Base-by-base conservation (phyloP, 2,329 filamentous ascomycete species). In the Apiospora hydei region DNA sequence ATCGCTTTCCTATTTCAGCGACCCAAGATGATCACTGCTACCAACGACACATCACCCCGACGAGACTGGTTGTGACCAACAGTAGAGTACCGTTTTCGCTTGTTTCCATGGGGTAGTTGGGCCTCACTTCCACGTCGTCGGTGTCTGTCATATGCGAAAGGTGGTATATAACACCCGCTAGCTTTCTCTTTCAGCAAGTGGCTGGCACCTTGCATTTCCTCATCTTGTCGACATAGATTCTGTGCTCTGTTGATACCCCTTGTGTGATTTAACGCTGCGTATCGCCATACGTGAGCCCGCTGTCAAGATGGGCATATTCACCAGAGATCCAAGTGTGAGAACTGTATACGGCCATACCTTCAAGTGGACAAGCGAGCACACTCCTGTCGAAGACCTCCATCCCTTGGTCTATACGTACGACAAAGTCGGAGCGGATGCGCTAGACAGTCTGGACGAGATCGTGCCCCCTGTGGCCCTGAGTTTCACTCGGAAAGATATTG, bases 341-440 rank as follows among this genome's bases (percentile, higher is more conserved):
- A 71, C 76, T 16, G 72, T 77, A 74, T 94, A 91, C 90, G 91
- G 89, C 26, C 88, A 93, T 77, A 87, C 85, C 8, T 95, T 95
- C 78, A 87, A 91, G 76, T 91, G 92, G 86, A 93, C 92, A 0
- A 80, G 87, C 7, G 81, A 90, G 4, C 93, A 96, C 79, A 82
- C 89, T 24, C 89, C 88, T 1, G 81, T 84, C 8, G 87, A 91
- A 71, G 84, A 94, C 77, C 82, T 91, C 51, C 81, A 87, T 70
- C 88, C 88, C 3, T 78, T 93, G 75, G 91, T 90, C 69, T 87
- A 89, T 72, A 88, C 88, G 0, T 95, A 93, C 78, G 94, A 96
- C 80, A 85, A 84, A 10, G 83, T 94, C 1, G 92, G 87, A 44
- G 89, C 93, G 75, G 87, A 93, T 72, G 91, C 90, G 72, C 83